These are phyloP conservation scores for Chrysochromulina parva DNA, from an alignment of 78 protist genomes.

Conservation along the genomic window DNA sequence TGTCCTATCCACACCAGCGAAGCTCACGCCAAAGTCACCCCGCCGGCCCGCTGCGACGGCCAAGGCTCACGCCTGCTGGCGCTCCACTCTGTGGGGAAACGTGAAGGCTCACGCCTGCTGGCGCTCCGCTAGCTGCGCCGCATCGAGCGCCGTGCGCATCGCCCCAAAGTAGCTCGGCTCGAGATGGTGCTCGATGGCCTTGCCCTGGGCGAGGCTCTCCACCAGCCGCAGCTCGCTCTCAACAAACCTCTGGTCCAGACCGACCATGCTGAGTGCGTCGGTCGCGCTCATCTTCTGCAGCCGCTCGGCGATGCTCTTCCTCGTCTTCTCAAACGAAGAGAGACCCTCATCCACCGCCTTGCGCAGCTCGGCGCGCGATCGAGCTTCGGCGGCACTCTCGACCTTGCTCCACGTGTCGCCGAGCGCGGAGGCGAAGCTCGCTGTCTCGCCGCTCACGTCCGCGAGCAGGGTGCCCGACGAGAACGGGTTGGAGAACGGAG, in stretches of 20 bases:
- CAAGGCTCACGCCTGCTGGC: no score
- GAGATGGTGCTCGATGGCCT: background rate
- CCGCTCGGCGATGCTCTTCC: background rate
- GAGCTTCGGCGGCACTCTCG: background rate
- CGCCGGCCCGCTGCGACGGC: no score
- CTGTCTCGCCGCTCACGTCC: background rate
- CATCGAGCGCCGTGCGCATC: background rate
- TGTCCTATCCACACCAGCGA: no score
- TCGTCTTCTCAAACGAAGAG: background rate
- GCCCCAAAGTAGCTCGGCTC: slow-evolving; percentile 32
- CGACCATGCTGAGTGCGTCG: background rate
- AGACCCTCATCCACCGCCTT: background rate
- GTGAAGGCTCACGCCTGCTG: no score
- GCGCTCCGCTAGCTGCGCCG: no score
- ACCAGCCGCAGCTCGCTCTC: background rate
- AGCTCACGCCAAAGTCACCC: no score
- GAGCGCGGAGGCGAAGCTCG: background rate
- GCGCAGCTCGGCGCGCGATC: background rate
- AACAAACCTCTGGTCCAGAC: background rate
- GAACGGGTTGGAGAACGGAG: slow-evolving; percentile 24
- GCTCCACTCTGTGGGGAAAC: no score
- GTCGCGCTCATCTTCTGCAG: background rate
- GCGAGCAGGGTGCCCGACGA: background rate
- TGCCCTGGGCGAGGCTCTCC: background rate
- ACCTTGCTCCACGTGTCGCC: background rate